These are phyloP conservation scores for Lycium ferocissimum DNA, from an alignment of 257 asterid genomes.

Conservation along the genomic window DNA sequence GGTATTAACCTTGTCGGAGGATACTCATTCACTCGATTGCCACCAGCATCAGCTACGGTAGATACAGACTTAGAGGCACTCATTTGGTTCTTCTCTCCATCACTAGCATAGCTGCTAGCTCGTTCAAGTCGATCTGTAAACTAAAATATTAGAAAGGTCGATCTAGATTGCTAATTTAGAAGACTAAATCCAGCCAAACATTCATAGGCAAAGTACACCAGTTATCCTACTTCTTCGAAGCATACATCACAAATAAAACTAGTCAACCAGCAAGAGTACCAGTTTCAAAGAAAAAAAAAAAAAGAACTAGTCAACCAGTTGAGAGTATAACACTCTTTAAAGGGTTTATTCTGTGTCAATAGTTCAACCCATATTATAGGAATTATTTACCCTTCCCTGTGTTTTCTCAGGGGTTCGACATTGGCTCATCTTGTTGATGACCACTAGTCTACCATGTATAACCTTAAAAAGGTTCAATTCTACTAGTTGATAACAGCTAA, in stretches of 20 bases:
- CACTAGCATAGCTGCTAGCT: constrained; percentile 62
- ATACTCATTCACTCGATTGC: constrained; percentile 52
- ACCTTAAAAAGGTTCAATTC: constrained; percentile 11
- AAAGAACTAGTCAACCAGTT: background rate
- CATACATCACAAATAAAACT: background rate
- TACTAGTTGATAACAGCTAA: constrained; percentile 14
- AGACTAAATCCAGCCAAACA: background rate
- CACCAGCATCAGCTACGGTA: constrained; percentile 57
- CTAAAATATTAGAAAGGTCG: constrained; percentile 31
- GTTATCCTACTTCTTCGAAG: background rate
- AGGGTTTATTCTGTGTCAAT: background rate
- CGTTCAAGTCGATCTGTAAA: constrained; percentile 77
- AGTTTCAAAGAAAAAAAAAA: too few relatives aligned
- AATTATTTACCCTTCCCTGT: background rate
- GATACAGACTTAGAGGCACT: constrained; percentile 55
- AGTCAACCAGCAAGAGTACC: background rate
- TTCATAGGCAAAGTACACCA: background rate
- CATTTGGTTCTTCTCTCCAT: constrained; percentile 68
- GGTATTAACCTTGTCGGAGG: constrained; percentile 58
- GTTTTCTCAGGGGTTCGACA: background rate
- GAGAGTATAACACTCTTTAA: background rate
- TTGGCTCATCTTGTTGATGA: background rate
- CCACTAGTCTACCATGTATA: background rate
- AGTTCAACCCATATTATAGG: background rate
- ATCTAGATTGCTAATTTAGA: constrained; percentile 1